A percentile compares a stretch with the other conserved stretches of the same genome.
These are phyloP conservation scores for Selenicereus undatus DNA, from an alignment of 148 eudicot species.

Conservation along the genomic window DNA sequence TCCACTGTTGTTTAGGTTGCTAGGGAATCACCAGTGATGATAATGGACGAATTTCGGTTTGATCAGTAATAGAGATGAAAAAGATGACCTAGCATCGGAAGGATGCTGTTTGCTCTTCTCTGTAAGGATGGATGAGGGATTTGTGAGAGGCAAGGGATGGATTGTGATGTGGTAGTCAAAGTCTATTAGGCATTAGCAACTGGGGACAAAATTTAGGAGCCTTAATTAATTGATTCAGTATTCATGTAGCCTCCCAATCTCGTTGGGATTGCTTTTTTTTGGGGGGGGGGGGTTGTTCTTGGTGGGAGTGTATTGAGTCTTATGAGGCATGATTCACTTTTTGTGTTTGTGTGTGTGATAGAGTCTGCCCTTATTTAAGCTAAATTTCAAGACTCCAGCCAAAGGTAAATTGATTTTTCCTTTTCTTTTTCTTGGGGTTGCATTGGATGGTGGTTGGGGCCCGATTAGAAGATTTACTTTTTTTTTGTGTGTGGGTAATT, in stretches of 20 bases:
- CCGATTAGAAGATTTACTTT: neutral
- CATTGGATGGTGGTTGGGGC: neutral
- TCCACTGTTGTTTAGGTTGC: neutral
- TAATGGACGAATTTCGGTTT: neutral
- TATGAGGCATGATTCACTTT: too few relatives aligned
- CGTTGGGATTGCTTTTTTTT: neutral
- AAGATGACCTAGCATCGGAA: neutral
- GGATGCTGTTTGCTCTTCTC: neutral
- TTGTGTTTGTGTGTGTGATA: too few relatives aligned
- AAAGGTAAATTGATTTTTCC: too few relatives aligned
- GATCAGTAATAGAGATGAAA: neutral
- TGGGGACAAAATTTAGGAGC: neutral
- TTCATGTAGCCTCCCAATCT: neutral
- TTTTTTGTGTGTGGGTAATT: too few relatives aligned
- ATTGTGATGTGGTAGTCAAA: neutral
- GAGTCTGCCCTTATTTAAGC: too few relatives aligned
- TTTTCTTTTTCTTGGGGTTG: too few relatives aligned
- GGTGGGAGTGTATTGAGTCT: too few relatives aligned
- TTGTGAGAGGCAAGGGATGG: neutral
- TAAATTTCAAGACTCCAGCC: too few relatives aligned
- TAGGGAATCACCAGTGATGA: neutral
- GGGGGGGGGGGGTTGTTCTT: too few relatives aligned
- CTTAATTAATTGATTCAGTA: neutral
- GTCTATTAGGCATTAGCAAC: neutral
- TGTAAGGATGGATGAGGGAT: neutral